Evolutionary conservation across 352 stramenopile species (phyloP).

Genomic region (Pythium guiyangense): DNA sequence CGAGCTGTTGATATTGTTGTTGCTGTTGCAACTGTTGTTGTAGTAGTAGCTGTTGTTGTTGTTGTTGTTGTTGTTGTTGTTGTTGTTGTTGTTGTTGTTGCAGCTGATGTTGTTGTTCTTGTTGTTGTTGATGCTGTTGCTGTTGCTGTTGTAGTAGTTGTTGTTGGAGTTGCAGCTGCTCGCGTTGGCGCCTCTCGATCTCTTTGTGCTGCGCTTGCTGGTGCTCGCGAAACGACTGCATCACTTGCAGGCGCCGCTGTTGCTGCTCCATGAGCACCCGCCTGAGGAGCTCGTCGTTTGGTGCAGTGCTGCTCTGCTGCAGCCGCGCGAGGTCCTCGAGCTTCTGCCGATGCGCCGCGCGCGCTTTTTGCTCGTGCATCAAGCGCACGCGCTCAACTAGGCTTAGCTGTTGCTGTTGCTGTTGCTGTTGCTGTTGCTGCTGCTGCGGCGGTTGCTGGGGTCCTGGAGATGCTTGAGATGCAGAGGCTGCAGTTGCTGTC

Average conservation of each 20-base stretch:
- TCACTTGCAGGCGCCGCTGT: slow-evolving; percentile 5
- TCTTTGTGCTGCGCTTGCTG: not conserved
- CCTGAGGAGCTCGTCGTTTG: slow-evolving; percentile 1
- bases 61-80: slow-evolving; percentile 1
- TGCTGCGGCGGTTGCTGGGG: not conserved
- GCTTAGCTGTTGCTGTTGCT: slow-evolving; percentile 14
- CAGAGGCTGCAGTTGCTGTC: too few species aligned
- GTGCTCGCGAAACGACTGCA: slow-evolving; percentile 4
- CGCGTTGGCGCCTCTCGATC: slow-evolving; percentile 1
- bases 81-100: slow-evolving; percentile 13
- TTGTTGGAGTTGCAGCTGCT: slow-evolving; percentile 8
- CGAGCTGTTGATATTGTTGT: too few species aligned
- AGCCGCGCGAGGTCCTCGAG: too few species aligned
- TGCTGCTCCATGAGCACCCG: slow-evolving; percentile 3
- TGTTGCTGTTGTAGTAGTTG: slow-evolving; percentile 11
- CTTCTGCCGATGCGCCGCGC: not conserved
- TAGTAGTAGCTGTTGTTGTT: too few species aligned
- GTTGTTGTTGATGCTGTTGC: not conserved
- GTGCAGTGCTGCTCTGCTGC: not conserved
- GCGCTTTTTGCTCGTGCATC: slow-evolving; percentile 30
- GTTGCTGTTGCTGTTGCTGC: not conserved
- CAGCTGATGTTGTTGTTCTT: not conserved
- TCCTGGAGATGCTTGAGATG: too few species aligned
- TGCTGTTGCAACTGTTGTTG: too few species aligned
- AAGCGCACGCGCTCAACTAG: slow-evolving; percentile 40